A percentile compares a stretch with the other conserved stretches of the same genome.
These are phyloP conservation scores for Lentinula sp. DNA, from an alignment of 768 basidiomycete species.

Conservation along the genomic window DNA sequence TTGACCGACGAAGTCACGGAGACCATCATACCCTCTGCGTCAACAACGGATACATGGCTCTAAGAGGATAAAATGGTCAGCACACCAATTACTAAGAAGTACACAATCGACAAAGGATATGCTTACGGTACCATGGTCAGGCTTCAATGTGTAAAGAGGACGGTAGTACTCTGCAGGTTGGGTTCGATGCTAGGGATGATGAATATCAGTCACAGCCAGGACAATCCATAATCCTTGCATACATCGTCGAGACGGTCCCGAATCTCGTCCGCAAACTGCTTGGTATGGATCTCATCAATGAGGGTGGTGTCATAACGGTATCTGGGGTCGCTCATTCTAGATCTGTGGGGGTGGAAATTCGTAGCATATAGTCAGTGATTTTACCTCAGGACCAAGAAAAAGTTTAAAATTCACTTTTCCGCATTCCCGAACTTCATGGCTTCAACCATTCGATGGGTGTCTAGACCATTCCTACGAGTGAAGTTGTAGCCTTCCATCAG, in stretches of 20 bases:
- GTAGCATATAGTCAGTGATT: no score
- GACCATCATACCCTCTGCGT: constrained; percentile 59
- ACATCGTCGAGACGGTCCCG: constrained; percentile 56
- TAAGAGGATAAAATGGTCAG: constrained; percentile 13
- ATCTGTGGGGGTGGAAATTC: constrained; percentile 26
- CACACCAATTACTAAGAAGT: neutral
- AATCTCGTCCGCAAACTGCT: constrained; percentile 40
- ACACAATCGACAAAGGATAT: neutral
- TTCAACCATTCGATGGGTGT: constrained; percentile 58
- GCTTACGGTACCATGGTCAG: constrained; percentile 60
- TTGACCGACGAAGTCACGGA: constrained; percentile 66
- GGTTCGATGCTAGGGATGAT: constrained; percentile 41
- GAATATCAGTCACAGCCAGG: no score
- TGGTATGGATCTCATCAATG: constrained; percentile 44
- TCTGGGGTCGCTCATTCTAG: constrained; percentile 51
- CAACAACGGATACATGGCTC: constrained; percentile 62
- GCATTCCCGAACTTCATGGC: constrained; percentile 42
- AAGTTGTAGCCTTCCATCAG: constrained; percentile 48
- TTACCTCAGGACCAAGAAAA: neutral
- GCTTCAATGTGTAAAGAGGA: constrained; percentile 52
- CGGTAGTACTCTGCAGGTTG: constrained; percentile 58
- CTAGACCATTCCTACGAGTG: constrained; percentile 36
- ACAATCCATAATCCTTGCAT: constrained; percentile 12
- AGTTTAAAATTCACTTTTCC: neutral
- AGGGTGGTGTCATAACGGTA: constrained; percentile 33